These are phyloP conservation scores for Sungouiozyma ichnusensis DNA, from an alignment of 805 yeast genomes.

Conservation along the genomic window DNA sequence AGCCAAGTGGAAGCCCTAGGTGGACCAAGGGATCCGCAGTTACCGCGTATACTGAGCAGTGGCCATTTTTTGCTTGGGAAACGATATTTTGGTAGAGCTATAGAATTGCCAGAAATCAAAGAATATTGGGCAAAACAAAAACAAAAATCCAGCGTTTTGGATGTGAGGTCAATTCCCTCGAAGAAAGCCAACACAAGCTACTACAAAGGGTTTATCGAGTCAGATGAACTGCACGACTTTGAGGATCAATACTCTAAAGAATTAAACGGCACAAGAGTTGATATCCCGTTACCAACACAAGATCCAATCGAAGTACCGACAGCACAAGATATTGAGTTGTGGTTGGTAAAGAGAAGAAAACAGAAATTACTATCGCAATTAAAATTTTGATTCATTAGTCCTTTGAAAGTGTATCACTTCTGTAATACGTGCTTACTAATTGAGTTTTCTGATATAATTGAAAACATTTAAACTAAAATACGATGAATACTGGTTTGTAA, in stretches of 20 bases:
- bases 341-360: slow-evolving; percentile 38
- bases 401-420: too few species aligned
- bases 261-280: slow-evolving; percentile 5
- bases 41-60: slow-evolving; percentile 34
- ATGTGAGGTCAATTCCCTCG: slow-evolving; percentile 7
- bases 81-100: slow-evolving; percentile 75
- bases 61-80: slow-evolving; percentile 40
- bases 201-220: not conserved
- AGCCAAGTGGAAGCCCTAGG: slow-evolving; percentile 42
- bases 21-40: slow-evolving; percentile 5
- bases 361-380: slow-evolving; percentile 31
- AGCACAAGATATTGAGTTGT: slow-evolving; percentile 33
- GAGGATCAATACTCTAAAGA: slow-evolving; percentile 10
- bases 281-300: not conserved
- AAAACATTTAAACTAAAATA: too few species aligned
- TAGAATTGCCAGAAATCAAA: slow-evolving; percentile 65
- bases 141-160: slow-evolving; percentile 10
- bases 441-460: too few species aligned
- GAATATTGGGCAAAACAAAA: slow-evolving; percentile 31
- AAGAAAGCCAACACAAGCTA: slow-evolving; percentile 4
- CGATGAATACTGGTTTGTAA: too few species aligned
- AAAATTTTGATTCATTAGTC: not conserved
- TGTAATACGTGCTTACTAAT: too few species aligned
- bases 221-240: slow-evolving; percentile 4
- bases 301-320: slow-evolving; percentile 22